Conservation (phyloP, 169 alveolate genomes). For the Amoebophrya sp. region DNA sequence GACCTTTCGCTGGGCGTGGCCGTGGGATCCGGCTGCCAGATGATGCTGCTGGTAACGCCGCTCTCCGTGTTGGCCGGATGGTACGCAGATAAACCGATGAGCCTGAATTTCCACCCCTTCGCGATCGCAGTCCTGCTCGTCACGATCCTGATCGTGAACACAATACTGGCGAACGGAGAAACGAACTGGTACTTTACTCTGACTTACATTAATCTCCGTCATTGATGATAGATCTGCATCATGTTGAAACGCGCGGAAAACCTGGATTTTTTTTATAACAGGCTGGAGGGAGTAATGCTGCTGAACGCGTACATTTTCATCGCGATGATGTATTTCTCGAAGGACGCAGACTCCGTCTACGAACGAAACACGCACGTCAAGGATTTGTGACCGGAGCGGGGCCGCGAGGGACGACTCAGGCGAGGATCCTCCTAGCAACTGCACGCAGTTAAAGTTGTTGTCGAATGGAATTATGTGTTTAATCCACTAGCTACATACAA, state of each 20-base stretch:
- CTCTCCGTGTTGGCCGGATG: constrained; percentile 49
- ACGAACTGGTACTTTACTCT: not conserved
- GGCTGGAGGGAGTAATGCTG: constrained; percentile 50
- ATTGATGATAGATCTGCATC: too few relatives aligned
- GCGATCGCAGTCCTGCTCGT: constrained; percentile 26
- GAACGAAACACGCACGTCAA: too few relatives aligned
- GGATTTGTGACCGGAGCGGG: too few relatives aligned
- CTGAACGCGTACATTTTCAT: constrained; percentile 46
- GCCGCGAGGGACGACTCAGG: too few relatives aligned
- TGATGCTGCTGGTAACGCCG: constrained; percentile 49
- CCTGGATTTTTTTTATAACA: constrained; percentile 47
- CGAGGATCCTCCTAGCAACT: too few relatives aligned
- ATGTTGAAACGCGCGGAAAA: too few relatives aligned
- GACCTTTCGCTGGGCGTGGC: constrained; percentile 54
- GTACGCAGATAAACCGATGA: constrained; percentile 50
- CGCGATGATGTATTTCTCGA: constrained; percentile 27
- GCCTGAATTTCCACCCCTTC: constrained; percentile 47
- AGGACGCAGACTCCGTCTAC: not conserved
- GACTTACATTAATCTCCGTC: constrained; percentile 44
- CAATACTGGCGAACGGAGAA: constrained; percentile 23
- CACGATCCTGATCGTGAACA: constrained; percentile 30
- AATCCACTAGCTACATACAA: too few relatives aligned
- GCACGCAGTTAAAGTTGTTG: too few relatives aligned
- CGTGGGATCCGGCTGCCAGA: constrained; percentile 50
- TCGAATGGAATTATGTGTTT: too few relatives aligned